These are phyloP conservation scores for Lonicera japonica DNA, from an alignment of 129 eudicot species.

Conservation along the genomic window DNA sequence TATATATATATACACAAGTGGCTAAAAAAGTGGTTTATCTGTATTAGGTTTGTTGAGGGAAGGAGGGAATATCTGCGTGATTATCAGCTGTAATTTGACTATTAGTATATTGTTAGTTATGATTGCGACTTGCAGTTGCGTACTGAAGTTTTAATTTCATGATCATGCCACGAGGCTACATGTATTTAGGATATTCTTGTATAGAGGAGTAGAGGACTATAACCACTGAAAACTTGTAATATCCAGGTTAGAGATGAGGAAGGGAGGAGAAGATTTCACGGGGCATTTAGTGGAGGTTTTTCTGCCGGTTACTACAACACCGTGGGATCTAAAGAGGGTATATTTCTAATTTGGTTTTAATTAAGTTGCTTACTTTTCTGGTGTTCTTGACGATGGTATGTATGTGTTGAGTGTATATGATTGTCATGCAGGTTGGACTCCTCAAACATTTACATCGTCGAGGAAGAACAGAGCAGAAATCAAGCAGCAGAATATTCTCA, in stretches of 20 bases:
- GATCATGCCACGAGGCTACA: not conserved
- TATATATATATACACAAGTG: no score
- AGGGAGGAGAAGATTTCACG: constrained; percentile 98
- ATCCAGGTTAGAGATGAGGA: constrained; percentile 92
- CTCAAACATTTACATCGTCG: constrained; percentile 90
- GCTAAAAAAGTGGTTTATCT: not conserved
- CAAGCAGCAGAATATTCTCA: constrained; percentile 59
- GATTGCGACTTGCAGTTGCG: not conserved
- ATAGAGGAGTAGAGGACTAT: not conserved
- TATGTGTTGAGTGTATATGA: not conserved
- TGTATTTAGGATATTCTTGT: not conserved
- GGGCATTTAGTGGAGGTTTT: constrained; percentile 94
- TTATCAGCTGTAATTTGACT: not conserved
- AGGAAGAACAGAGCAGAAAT: constrained; percentile 88
- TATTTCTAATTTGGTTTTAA: not conserved
- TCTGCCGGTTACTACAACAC: constrained; percentile 96
- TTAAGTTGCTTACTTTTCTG: constrained; percentile 3
- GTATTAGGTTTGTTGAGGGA: not conserved
- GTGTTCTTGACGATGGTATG: constrained; percentile 13
- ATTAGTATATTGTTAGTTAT: no score
- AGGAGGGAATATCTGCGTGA: not conserved
- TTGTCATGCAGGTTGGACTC: constrained; percentile 74
- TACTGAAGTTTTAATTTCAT: not conserved
- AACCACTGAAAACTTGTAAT: constrained; percentile 11
- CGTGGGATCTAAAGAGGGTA: constrained; percentile 97